phyloP scores from a whole-genome alignment of 2,329 filamentous ascomycete species.

The Rhinocladiella similis region DNA sequence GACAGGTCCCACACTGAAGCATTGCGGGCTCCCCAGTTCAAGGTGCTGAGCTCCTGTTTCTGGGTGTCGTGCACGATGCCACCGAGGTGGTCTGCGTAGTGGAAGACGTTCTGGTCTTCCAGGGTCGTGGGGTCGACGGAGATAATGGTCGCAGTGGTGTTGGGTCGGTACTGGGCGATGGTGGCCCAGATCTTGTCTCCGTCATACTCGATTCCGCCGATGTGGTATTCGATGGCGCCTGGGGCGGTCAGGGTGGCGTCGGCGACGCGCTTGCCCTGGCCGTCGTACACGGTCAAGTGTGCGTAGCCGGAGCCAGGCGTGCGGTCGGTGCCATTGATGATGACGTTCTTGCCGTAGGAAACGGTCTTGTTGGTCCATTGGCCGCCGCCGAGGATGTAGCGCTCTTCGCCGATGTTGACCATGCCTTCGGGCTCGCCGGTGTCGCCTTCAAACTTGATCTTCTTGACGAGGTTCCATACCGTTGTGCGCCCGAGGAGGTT shows the following conservation, averaged over 20 bases:
- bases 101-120: conserved; percentile 38
- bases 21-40: conserved; percentile 51
- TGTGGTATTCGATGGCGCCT: conserved; percentile 47
- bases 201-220: conserved; percentile 52
- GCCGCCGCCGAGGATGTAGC: conserved; percentile 48
- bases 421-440: conserved; percentile 53
- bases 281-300: conserved; percentile 49
- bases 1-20: conserved; percentile 41
- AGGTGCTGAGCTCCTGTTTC: conserved; percentile 39
- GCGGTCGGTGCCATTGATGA: conserved; percentile 64
- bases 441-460: conserved; percentile 46
- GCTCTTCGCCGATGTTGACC: conserved; percentile 44
- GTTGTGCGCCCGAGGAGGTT: conserved; percentile 47
- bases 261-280: conserved; percentile 43
- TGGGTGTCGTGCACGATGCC: conserved; percentile 46
- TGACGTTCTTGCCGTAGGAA: conserved; percentile 49
- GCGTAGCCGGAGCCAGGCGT: conserved; percentile 46
- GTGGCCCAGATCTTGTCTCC: conserved; percentile 50
- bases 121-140: conserved; percentile 41
- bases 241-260: conserved; percentile 46
- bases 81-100: conserved; percentile 47
- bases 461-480: conserved; percentile 44
- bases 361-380: conserved; percentile 45
- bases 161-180: conserved; percentile 50
- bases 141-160: conserved; percentile 47